These are phyloP conservation scores for Eucalyptus curtisii DNA, from an alignment of 345 rosid genomes.

Conservation along the genomic window DNA sequence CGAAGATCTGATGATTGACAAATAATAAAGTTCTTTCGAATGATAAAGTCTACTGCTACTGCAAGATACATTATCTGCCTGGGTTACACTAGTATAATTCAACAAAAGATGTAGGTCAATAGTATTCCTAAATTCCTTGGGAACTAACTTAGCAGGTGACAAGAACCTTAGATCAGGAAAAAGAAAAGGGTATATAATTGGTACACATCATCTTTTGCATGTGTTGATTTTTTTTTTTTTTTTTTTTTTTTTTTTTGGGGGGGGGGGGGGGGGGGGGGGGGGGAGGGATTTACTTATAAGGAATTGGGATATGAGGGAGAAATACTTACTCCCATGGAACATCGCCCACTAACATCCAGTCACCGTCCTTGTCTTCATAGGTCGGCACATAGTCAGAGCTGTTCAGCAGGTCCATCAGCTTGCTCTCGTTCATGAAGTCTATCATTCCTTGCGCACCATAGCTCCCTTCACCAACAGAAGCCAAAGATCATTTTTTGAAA, in stretches of 20 bases:
- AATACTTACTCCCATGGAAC: slow-evolving; percentile 92
- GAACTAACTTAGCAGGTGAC: not conserved
- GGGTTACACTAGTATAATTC: not conserved
- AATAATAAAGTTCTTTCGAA: not conserved
- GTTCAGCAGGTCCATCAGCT: slow-evolving; percentile 82
- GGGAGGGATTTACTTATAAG: too few species aligned
- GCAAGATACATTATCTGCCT: not conserved
- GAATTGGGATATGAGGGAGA: not conserved
- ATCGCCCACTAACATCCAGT: slow-evolving; percentile 99
- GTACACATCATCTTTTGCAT: not conserved
- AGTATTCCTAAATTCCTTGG: not conserved
- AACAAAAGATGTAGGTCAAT: not conserved
- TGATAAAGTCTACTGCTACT: not conserved
- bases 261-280: too few species aligned
- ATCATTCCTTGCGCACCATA: slow-evolving; percentile 76
- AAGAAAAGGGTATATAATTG: not conserved
- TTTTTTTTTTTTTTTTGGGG: not conserved
- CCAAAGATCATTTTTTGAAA: not conserved
- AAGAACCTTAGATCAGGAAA: not conserved
- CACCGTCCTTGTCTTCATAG: slow-evolving; percentile 95
- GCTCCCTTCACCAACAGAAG: slow-evolving; percentile 16
- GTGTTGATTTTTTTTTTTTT: not conserved
- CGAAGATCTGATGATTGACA: not conserved
- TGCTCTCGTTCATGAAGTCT: slow-evolving; percentile 97
- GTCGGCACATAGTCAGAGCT: slow-evolving; percentile 90